Base-by-base conservation (phyloP, 2,329 filamentous ascomycete species). In the Colletotrichum kahawae region DNA sequence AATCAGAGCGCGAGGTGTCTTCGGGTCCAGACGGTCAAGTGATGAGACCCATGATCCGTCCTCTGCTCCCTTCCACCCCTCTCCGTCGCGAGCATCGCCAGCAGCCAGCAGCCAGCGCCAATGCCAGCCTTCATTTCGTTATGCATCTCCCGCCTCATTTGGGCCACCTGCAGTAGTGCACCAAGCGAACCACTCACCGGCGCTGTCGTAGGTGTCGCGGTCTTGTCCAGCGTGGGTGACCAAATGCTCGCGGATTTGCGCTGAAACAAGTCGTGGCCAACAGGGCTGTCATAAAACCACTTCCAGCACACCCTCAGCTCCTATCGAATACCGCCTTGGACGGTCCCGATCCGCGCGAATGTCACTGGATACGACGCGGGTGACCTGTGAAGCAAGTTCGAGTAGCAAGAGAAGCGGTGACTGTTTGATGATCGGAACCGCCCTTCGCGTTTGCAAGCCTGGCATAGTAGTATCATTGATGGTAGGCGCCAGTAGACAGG, bases 111-210 rank as follows among this genome's bases (percentile, higher is more conserved):
- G 24, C 24, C 24, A 24, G 24, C 24, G 56, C 71, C 38, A 72
- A 51, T 63, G 69, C 21, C 73, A 38, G 24, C 69, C 57, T 63
- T 59, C 63, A 67, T 56, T 67, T 72, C 48, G 33, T 36, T 13
- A 64, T 72, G 69, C 43, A 51, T 68, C 18, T 48, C 27, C 18
- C 27, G 29, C 63, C 64, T 67, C 43, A 38, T 75, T 72, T 48
- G 27, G 43, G 70, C 63, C 63, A 63, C 69, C 73, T 72, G 73
- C 73, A 75, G 73, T 73, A 75, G 69, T 57, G 63, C 48, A 67
- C 48, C 33, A 73, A 75, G 63, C 69, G 73, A 75, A 70, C 72
- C 72, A 75, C n/a, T 72, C 69, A 72, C 57, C 69, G 27, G 66
- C 43, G 21, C 33, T 33, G 34, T 12, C n/a, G 12, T 24, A 51